Base-by-base conservation (phyloP, 768 basidiomycete genomes). In the Tubosaeta brunneosetosa region DNA sequence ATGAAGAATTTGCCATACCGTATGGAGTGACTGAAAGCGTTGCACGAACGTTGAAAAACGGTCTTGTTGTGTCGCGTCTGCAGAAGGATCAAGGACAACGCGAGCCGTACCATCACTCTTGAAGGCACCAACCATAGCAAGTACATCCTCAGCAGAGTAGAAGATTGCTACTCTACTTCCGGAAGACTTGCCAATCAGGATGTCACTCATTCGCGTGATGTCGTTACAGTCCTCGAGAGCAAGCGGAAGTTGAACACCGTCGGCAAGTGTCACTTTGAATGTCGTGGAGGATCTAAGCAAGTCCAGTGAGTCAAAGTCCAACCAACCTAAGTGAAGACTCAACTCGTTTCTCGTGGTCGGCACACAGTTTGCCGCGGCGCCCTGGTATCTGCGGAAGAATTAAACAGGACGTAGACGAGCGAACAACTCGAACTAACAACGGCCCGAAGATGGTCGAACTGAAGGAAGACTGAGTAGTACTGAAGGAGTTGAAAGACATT, bases 401-500 rank as follows among this genome's bases (percentile, higher is more conserved):
- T 65, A 33, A 64, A 38, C 11, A 46, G 9, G 13, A 37, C 13
- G 12, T 12, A 44, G 1, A 40, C 27, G 31, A 45, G 5, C 36
- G 44, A 19, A 26, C 38, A 47, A 59, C 45, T 36, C 41, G 46
- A 52, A 72, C 83, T 59, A 50, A 85, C 85, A 85, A 63, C 48
- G 82, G 81, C 19, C 83, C 84, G 58, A 86, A 86, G 26, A 86
- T 86, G 1, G 84, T 85, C n/a, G 79, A 73, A 34, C 70, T 69
- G 52, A 71, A 78, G 69, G 79, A 82, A 8, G 63, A 60, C 4
- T 69, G 51, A 14, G 49, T 10, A 1, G 59, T 25, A n/a, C 38
- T 50, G 52, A 66, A 62, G 49, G 63, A 46, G 50, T 47, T 46
- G 50, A 58, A 47, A 55, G 61, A 44, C 31, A 61, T 54, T 31